phyloP scores from a whole-genome alignment of 2,329 filamentous ascomycete species.

The Epichloe gansuensis region DNA sequence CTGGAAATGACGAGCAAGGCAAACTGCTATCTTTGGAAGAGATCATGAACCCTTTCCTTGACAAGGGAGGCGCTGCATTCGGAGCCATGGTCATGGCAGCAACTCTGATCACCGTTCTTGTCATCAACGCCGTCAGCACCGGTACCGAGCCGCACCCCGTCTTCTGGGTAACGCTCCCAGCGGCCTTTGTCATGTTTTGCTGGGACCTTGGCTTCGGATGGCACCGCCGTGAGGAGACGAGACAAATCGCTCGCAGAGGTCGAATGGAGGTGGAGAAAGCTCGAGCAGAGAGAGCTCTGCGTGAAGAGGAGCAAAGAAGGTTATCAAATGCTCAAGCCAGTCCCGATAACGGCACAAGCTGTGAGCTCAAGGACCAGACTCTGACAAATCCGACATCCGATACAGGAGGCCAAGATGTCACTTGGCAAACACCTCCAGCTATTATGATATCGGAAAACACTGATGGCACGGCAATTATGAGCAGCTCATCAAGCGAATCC shows the following conservation, averaged over 20 bases:
- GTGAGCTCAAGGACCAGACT: conserved; percentile 2
- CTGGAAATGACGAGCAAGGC: conserved; percentile 33
- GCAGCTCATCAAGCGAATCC: conserved; percentile 3
- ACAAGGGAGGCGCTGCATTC: conserved; percentile 51
- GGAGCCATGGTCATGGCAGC: conserved; percentile 53
- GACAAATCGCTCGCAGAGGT: conserved; percentile 45
- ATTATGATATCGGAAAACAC: conserved; percentile 10
- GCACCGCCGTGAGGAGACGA: conserved; percentile 47
- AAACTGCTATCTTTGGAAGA: conserved; percentile 53
- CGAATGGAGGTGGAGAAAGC: conserved; percentile 19
- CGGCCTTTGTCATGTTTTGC: conserved; percentile 53
- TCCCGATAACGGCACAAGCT: not conserved
- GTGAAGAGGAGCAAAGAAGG: conserved; percentile 6
- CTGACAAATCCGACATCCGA: not conserved
- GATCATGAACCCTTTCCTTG: conserved; percentile 63
- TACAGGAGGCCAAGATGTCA: not conserved
- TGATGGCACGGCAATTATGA: conserved; percentile 6
- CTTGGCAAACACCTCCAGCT: conserved; percentile 5
- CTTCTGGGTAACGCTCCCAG: conserved; percentile 57
- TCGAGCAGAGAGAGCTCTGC: conserved; percentile 7
- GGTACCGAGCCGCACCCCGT: conserved; percentile 41
- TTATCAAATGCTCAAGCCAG: not conserved
- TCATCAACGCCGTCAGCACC: conserved; percentile 48
- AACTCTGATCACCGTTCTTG: conserved; percentile 52
- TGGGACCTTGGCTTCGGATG: conserved; percentile 56